phyloP scores from a whole-genome alignment of 805 yeast genomes.

The Ogataea methylovora region DNA sequence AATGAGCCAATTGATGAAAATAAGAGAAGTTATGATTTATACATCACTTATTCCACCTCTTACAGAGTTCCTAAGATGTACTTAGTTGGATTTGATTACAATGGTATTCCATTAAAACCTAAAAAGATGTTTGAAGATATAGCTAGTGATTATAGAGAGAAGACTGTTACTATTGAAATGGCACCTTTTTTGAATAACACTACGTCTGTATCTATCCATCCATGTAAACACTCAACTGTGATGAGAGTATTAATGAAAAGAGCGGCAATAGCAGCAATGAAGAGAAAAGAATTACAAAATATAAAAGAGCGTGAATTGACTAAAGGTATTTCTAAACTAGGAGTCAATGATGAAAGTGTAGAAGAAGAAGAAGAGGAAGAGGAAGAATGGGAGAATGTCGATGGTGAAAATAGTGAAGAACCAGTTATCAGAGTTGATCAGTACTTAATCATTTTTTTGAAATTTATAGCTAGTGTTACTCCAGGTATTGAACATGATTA shows the following conservation, averaged over 20 bases:
- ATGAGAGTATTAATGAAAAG: constrained; percentile 82
- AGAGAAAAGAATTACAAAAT: constrained; percentile 14
- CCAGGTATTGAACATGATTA: constrained; percentile 97
- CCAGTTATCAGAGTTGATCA: constrained; percentile 76
- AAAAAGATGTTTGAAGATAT: constrained; percentile 93
- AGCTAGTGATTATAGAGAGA: constrained; percentile 83
- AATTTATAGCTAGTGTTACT: constrained; percentile 93
- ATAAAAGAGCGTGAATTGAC: constrained; percentile 23
- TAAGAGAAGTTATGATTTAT: constrained; percentile 76
- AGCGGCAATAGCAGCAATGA: constrained; percentile 43
- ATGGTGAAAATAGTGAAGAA: constrained; percentile 8
- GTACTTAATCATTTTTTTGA: constrained; percentile 79
- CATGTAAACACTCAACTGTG: constrained; percentile 91
- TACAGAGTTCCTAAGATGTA: constrained; percentile 95
- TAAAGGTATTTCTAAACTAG: constrained; percentile 39
- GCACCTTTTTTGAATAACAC: constrained; percentile 76
- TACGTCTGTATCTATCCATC: constrained; percentile 86
- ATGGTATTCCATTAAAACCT: constrained; percentile 83
- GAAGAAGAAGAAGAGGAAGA: constrained; percentile 25
- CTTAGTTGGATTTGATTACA: constrained; percentile 74
- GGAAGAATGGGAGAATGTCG: constrained; percentile 18
- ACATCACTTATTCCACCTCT: constrained; percentile 88
- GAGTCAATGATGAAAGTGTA: constrained; percentile 22
- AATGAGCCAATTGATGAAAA: constrained; percentile 26
- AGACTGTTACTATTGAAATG: constrained; percentile 92